Evolutionary conservation across 345 rosid genomes (phyloP), one percentile per base, ranked within the genome.

Genomic region (Linum usitatissimum): DNA sequence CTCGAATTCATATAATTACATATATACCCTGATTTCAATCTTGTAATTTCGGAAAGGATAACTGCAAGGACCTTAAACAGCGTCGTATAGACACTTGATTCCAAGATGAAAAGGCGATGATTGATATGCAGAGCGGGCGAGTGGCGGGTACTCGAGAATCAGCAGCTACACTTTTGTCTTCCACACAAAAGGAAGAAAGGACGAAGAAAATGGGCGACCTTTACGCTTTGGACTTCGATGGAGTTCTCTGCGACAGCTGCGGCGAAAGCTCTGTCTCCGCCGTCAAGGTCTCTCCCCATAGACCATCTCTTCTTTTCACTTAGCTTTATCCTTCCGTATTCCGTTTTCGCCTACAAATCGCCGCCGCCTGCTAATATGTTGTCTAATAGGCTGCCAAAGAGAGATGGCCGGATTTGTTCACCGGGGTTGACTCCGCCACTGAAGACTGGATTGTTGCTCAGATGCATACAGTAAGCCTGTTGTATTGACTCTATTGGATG

Each of bases 211-310:
- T 19, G 55, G 39, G 84, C 65, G 91, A 88, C 71, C 78, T 92
- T 20, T 92, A 88, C 63, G 96, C 96, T 66, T 77, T 92, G 83
- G 96, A 92, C 76, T 89, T 92, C 76, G 98, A 92, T 55, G 96
- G 98, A 68, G 91, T 92, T 71, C 76, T 92, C 70, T 92, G 96
- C 65, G 96, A 88, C 68, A 86, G 95, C 66, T 92, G 96, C 56
- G 96, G 96, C 23, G 98, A 89, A 71, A 92, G 95, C 81, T 84
- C 98, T 30, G 82, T 88, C 58, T 92, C 98, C 53, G 96, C 95
- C 60, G 85, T 92, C 70, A 92, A 89, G 96, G 98, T 84, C 23
- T 20, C 28, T 28, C 51, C 17, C 13, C 28, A 65, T 1, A 23
- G 1, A 23, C 28, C 28, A 1, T 28, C 18, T 51, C 61, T 17